Evolutionary conservation across 768 basidiomycete species (phyloP), one percentile per base, ranked within the genome.

Genomic region (Tricholoma furcatifolium): DNA sequence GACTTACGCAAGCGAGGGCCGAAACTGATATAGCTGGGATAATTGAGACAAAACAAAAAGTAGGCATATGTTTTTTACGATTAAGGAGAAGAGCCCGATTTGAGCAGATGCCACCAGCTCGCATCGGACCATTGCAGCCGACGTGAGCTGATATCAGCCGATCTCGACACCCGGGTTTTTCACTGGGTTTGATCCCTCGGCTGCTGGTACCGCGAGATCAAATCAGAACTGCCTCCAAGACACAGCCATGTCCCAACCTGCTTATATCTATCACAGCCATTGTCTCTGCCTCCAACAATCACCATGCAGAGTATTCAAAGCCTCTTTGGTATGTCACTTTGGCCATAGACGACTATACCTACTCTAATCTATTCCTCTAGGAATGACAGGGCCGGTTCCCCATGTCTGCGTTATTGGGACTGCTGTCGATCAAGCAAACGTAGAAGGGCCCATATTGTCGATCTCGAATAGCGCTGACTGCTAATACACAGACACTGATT

Each of bases 311-410:
- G 23, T 11, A 27, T 24, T 18, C 20, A 43, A 27, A 24, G 42
- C 42, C 42, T 43, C 42, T 27, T 43, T 27, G 42, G 42, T 43
- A 43, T 43, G 21, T 21, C 42, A 43, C n/a, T n/a, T n/a, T n/a
- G n/a, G 14, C 42, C 42, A 43, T 8, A 23, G 21, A n/a, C n/a
- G n/a, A n/a, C n/a, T 27, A 43, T 23, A 24, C 6, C 6, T n/a
- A 24, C 23, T n/a, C 20, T 43, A 11, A 43, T 27, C 7, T 21
- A 43, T 43, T 23, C 10, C 11, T 27, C 7, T 27, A 43, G 42
- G 42, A 20, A 43, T 18, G 42, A 43, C 42, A 11, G 12, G 42
- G 23, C 24, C 42, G 3, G 3, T 24, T 43, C n/a, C n/a, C n/a
- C n/a, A n/a, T n/a, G n/a, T n/a, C n/a, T n/a, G n/a, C n/a, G n/a